Evolutionary conservation across 2,329 filamentous ascomycete genomes (phyloP), one percentile per base, ranked within the genome.

Genomic region (Dothideomycetidae sp.): DNA sequence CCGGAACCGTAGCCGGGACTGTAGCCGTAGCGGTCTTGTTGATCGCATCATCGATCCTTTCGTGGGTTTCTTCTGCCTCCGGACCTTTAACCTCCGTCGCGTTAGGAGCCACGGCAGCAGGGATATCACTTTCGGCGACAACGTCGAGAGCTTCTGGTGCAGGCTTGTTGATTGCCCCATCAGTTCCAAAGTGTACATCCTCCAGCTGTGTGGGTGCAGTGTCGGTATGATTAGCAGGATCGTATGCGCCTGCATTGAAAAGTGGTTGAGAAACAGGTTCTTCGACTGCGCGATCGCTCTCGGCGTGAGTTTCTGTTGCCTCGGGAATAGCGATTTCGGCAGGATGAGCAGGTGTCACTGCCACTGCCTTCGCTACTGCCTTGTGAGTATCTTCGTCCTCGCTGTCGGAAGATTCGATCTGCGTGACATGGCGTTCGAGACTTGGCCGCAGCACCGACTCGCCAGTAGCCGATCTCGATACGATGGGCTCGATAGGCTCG

Each of bases 391-490:
- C 46, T 14, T 48, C 48, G 17, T 40, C 42, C 5, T 44, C 31
- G 32, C 45, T 44, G 13, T 11, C 17, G n/a, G 49, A 53, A 16
- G 49, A 47, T 2, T 44, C 46, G 30, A 56, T 52, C 15, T 43
- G 35, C 3, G 51, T 50, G 16, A 54, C 52, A 36, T 55, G 52
- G 10, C 52, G 44, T 31, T 54, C 53, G n/a, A 55, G 46, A 19
- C 50, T 42, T 3, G 51, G 50, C 26, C 28, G 30, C 13, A 40
- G 26, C 5, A 38, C 36, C 5, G 29, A 16, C 4, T 38, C 36
- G 10, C 36, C 36, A 23, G 36, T 33, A 10, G 18, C 15, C 9
- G 18, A 15, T 9, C 35, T 26, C 12, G 35, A 37, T 4, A 31
- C 11, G 15, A 37, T 29, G 13, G 35, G 35, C 5, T 26, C 19